Evolutionary conservation across 2,329 filamentous ascomycete species (phyloP), one percentile per base, ranked within the genome.

Genomic region (Pestalotiopsis sp.): DNA sequence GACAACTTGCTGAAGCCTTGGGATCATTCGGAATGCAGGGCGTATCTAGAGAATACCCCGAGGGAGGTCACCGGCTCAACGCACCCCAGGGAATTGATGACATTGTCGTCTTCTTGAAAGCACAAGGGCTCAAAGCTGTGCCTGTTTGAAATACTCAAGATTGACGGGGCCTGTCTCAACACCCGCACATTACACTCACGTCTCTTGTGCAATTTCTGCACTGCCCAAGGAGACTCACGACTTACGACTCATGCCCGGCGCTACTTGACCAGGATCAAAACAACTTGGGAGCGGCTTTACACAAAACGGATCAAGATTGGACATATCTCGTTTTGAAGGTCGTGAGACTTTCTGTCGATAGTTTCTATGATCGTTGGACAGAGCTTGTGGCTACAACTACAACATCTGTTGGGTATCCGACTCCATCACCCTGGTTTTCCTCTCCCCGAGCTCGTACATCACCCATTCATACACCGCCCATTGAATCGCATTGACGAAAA

Each of bases 401-500:
- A 27, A 7, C 12, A 52, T 49, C 20, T 64, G 20, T 31, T 23
- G 38, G 12, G 62, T 20, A 12, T 49, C 62, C 23, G 62, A 38
- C 6, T 64, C 62, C 17, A 39, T 27, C n/a, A 61, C 59, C 71
- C 69, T 73, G 59, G 66, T 66, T 38, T 73, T 74, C 5, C 78
- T 79, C 64, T 81, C 76, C 3, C 82, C 82, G 25, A 91, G 76
- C 75, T 88, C 84, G 31, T 79, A 77, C 92, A 97, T 95, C 75
- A 93, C 88, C 90, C 92, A 94, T 81, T 98, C 95, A 78, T 98
- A 98, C 5, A 93, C 89, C 27, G 92, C 92, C 95, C 95, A 98
- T 82, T 94, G 86, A n/a, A 93, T 92, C 2, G 95, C 95, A 82
- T 98, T 98, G 52, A 98, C 95, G 66, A 97, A 83, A 78, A 98